A percentile compares a stretch with the other conserved stretches of the same genome.
Conservation (phyloP, 805 yeast genomes). For the Spencermartinsiella europaea region DNA sequence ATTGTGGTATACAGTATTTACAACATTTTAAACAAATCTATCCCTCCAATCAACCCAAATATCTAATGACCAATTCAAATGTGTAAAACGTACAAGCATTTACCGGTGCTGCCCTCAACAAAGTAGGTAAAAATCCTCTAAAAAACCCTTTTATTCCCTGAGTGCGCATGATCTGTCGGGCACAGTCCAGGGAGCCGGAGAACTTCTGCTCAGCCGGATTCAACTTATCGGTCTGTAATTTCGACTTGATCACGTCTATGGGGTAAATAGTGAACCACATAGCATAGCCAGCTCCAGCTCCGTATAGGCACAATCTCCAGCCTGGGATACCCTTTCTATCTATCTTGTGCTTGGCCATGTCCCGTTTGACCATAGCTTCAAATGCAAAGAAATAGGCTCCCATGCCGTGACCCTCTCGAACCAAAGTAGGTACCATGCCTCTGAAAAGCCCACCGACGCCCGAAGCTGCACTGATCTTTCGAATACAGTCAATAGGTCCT, state of each 20-base stretch:
- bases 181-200: conserved; percentile 55
- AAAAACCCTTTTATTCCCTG: conserved; percentile 75
- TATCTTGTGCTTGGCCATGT: conserved; percentile 43
- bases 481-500: conserved; percentile 74
- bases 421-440: conserved; percentile 77
- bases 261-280: conserved; percentile 88
- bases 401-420: conserved; percentile 82
- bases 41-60: conserved; percentile 23
- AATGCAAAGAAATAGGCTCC: conserved; percentile 83
- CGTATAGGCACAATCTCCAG: conserved; percentile 79
- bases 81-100: conserved; percentile 96
- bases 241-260: conserved; percentile 84
- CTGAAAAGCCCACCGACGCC: conserved; percentile 56
- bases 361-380: conserved; percentile 76
- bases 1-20: no score
- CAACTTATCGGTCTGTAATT: conserved; percentile 71
- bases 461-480: conserved; percentile 53
- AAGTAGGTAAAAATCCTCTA: conserved; percentile 88
- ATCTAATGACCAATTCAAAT: conserved; percentile 72
- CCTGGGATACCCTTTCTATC: conserved; percentile 75
- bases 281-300: conserved; percentile 87
- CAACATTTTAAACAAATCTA: no score
- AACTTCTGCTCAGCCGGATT: conserved; percentile 54
- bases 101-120: conserved; percentile 96
- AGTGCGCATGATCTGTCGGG: conserved; percentile 46